These are phyloP conservation scores for Rutstroemia sydowiana DNA, from an alignment of 2,329 filamentous ascomycete species.

Conservation along the genomic window DNA sequence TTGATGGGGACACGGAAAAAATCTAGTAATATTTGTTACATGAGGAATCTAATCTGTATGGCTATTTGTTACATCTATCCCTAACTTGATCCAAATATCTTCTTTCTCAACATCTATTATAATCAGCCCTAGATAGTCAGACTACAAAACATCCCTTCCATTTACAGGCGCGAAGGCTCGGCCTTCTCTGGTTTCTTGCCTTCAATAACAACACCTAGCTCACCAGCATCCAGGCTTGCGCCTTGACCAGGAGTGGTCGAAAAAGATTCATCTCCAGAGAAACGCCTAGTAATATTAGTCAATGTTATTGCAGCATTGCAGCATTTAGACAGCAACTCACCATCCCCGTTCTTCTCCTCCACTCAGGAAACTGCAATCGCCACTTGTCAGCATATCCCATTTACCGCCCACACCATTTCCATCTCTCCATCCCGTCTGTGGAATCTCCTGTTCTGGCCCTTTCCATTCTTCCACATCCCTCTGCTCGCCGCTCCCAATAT, in stretches of 20 bases:
- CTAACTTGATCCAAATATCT: too few relatives aligned
- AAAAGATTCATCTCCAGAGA: slow-evolving; percentile 53
- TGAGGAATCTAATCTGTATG: too few relatives aligned
- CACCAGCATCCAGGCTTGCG: slow-evolving; percentile 27
- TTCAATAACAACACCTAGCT: slow-evolving; percentile 31
- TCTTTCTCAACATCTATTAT: too few relatives aligned
- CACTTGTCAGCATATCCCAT: slow-evolving; percentile 75
- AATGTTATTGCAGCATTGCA: not conserved
- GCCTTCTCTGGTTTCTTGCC: slow-evolving; percentile 18
- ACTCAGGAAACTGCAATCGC: slow-evolving; percentile 76
- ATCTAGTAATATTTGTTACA: too few relatives aligned
- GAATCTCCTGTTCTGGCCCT: slow-evolving; percentile 32
- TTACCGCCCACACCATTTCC: slow-evolving; percentile 61
- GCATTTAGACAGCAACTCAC: slow-evolving; percentile 40
- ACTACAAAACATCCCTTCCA: too few relatives aligned
- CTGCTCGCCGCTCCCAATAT: slow-evolving; percentile 31
- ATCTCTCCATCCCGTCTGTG: slow-evolving; percentile 45
- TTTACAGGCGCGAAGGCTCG: slow-evolving; percentile 13
- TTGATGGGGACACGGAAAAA: too few relatives aligned
- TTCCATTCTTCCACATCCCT: slow-evolving; percentile 35
- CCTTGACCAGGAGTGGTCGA: slow-evolving; percentile 26
- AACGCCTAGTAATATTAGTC: slow-evolving; percentile 34
- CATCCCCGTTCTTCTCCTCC: slow-evolving; percentile 83
- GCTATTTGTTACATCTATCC: too few relatives aligned
- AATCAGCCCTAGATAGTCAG: too few relatives aligned